Conservation (phyloP, 768 basidiomycete genomes). For the Termitomyces sp. region DNA sequence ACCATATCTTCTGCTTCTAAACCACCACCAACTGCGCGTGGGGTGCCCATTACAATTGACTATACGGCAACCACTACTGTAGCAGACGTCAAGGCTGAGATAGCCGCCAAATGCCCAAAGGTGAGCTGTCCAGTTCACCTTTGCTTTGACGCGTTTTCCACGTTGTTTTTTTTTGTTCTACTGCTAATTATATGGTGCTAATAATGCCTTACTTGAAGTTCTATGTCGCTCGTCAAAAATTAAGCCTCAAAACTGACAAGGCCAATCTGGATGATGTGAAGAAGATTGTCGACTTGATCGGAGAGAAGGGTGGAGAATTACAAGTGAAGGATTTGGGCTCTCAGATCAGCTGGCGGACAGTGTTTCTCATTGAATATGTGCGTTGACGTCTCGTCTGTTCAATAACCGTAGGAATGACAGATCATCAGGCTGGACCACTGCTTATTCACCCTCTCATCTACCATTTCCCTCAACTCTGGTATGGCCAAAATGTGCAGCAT, state of each 20-base stretch:
- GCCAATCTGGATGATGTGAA: constrained; percentile 62
- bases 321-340: constrained; percentile 87
- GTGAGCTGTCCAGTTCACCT: constrained; percentile 18
- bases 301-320: constrained; percentile 61
- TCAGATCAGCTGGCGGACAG: constrained; percentile 85
- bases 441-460: constrained; percentile 87
- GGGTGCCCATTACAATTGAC: constrained; percentile 49
- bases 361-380: constrained; percentile 95
- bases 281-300: constrained; percentile 53
- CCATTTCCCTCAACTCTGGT: constrained; percentile 65
- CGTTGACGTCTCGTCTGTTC: constrained; percentile 25
- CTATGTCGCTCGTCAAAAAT: constrained; percentile 65
- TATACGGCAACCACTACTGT: constrained; percentile 54
- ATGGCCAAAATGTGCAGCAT: constrained; percentile 66
- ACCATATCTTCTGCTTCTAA: constrained; percentile 50
- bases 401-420: neutral
- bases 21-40: constrained; percentile 41
- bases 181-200: neutral
- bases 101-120: constrained; percentile 42
- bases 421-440: constrained; percentile 73
- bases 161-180: neutral
- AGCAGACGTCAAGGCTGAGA: constrained; percentile 62
- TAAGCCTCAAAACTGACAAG: constrained; percentile 60
- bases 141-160: neutral
- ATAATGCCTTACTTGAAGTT: constrained; percentile 44